Evolutionary conservation across 163 green algal genomes (phyloP).

Genomic region (Scenedesmus sp.): DNA sequence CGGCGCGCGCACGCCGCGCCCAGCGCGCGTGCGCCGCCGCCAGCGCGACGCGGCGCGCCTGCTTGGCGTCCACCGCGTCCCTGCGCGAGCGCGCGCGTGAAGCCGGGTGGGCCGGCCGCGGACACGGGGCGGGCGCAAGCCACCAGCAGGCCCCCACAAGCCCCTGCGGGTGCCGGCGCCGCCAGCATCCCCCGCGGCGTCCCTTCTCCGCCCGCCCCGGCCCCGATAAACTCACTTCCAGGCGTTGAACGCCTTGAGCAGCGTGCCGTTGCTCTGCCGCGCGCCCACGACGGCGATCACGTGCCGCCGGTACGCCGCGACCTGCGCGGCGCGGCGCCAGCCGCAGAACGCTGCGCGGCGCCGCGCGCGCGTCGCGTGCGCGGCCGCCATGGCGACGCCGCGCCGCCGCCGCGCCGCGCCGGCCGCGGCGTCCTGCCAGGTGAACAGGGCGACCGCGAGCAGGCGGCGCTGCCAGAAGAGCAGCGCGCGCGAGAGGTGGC

Average conservation of each 20-base stretch:
- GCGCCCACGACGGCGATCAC: constrained; percentile 5
- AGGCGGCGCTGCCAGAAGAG: neutral
- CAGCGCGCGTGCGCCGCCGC: neutral
- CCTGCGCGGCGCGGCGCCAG: neutral
- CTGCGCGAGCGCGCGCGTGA: no score
- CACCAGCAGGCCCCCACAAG: no score
- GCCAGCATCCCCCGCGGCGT: no score
- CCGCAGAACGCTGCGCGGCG: neutral
- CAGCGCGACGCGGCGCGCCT: neutral
- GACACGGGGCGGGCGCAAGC: no score
- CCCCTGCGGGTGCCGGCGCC: no score
- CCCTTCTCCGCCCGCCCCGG: no score
- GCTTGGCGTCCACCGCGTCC: constrained; percentile 11
- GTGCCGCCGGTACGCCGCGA: constrained; percentile 20
- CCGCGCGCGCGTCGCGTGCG: neutral
- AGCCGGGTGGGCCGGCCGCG: no score
- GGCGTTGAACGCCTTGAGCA: constrained; percentile 17
- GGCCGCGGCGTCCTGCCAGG: constrained; percentile 17
- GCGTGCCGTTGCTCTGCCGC: constrained; percentile 10
- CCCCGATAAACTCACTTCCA: constrained; percentile 40
- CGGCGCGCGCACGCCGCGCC: neutral
- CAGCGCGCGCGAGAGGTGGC: neutral
- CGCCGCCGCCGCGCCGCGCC: neutral
- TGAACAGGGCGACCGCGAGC: constrained; percentile 20
- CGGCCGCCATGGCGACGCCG: no score